These are phyloP conservation scores for Wickerhamiella shivajii DNA, from an alignment of 805 yeast species.

Conservation along the genomic window DNA sequence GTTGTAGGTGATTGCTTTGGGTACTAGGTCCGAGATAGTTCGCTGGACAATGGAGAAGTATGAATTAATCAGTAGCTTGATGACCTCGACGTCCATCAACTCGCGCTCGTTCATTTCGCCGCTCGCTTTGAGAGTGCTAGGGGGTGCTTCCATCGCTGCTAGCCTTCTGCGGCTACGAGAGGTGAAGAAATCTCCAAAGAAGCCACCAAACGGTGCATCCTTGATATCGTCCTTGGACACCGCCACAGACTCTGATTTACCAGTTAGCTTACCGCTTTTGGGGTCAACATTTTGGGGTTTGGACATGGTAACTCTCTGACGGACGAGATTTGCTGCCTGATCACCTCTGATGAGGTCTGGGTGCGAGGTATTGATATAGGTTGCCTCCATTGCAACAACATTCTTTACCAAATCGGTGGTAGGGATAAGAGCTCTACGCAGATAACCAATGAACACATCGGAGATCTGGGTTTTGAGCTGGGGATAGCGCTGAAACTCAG, in stretches of 20 bases:
- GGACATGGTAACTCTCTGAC: constrained; percentile 62
- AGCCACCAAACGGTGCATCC: constrained; percentile 53
- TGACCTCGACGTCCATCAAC: constrained; percentile 90
- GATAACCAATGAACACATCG: constrained; percentile 60
- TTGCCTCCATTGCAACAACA: constrained; percentile 70
- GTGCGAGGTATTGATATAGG: constrained; percentile 94
- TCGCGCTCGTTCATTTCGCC: constrained; percentile 91
- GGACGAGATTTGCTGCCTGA: constrained; percentile 85
- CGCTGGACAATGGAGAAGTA: constrained; percentile 87
- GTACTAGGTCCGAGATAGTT: constrained; percentile 83
- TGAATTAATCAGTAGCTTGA: constrained; percentile 76
- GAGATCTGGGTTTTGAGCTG: constrained; percentile 80
- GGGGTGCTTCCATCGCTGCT: constrained; percentile 94
- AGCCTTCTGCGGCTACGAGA: constrained; percentile 84
- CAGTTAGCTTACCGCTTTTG: constrained; percentile 78
- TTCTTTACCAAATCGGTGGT: constrained; percentile 77
- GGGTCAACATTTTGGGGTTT: constrained; percentile 77
- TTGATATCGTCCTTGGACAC: constrained; percentile 19
- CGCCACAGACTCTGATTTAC: constrained; percentile 17
- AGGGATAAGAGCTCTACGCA: constrained; percentile 69
- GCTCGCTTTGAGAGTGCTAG: constrained; percentile 79
- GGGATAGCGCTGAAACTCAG: constrained; percentile 80
- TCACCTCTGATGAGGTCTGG: constrained; percentile 91
- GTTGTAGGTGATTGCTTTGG: constrained; percentile 89
- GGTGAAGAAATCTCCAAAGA: constrained; percentile 89